A percentile compares a stretch with the other conserved stretches of the same genome.
phyloP scores from a whole-genome alignment of 148 eudicot genomes.

The Chenopodium formosanum region DNA sequence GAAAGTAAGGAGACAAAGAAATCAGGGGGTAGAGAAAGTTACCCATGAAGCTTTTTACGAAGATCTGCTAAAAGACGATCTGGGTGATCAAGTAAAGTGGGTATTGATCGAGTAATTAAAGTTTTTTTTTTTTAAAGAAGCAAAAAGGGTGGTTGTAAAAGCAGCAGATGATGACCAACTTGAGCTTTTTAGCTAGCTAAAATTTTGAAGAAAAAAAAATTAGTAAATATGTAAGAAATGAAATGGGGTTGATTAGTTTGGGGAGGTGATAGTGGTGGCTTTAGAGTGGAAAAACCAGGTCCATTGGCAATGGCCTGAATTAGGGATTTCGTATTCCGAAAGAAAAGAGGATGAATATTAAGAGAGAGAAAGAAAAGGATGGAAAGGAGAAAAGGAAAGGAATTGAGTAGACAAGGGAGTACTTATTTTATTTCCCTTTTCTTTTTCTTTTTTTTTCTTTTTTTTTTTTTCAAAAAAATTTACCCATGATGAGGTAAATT shows the following conservation, averaged over 20 bases:
- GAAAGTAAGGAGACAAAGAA: neutral
- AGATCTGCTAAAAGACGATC: conserved; percentile 26
- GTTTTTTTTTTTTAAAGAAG: neutral
- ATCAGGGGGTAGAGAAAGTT: conserved; percentile 20
- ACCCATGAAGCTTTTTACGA: conserved; percentile 33
- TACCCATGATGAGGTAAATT: neutral
- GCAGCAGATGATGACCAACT: neutral
- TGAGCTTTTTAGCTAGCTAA: neutral
- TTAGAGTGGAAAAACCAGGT: neutral
- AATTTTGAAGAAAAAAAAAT: neutral
- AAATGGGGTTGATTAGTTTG: neutral
- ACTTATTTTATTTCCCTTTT: conserved; percentile 6
- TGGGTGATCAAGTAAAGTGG: conserved; percentile 12
- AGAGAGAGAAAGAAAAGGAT: neutral
- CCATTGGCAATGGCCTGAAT: conserved; percentile 21
- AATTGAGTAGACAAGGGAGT: neutral
- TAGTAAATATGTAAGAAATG: too few species aligned
- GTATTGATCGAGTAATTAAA: neutral
- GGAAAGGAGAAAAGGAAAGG: neutral
- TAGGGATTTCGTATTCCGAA: conserved; percentile 38
- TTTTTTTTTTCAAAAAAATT: too few species aligned
- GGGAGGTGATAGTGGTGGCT: conserved; percentile 4
- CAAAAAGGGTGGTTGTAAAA: conserved; percentile 35
- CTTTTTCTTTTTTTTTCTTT: neutral
- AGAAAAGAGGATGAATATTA: conserved; percentile 24